Conservation (phyloP, 2,329 filamentous ascomycete genomes). For the Alternaria novae-zelandiae region DNA sequence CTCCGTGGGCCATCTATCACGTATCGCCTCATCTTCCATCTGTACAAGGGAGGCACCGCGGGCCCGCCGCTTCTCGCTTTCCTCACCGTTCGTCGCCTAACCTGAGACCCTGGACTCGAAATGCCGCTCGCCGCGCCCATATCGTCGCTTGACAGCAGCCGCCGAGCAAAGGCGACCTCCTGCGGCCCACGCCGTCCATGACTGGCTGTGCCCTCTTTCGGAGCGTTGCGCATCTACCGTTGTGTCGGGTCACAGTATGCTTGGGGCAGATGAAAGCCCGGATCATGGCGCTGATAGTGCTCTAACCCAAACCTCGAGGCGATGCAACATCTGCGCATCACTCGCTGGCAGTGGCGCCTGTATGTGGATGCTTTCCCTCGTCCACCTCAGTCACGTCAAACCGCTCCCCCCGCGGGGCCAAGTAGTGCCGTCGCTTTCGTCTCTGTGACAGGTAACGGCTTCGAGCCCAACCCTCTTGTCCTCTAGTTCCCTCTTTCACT, state of each 20-base stretch:
- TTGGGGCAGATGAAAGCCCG: constrained; percentile 32
- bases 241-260: constrained; percentile 37
- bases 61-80: constrained; percentile 19
- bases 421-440: constrained; percentile 23
- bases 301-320: constrained; percentile 31
- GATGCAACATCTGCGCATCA: constrained; percentile 37
- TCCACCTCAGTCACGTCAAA: constrained; percentile 14
- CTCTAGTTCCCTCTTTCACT: constrained; percentile 21
- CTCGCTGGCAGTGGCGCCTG: constrained; percentile 27
- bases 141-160: constrained; percentile 11
- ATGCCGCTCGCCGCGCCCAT: constrained; percentile 30
- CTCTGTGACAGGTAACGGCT: constrained; percentile 47
- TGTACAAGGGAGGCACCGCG: constrained; percentile 25
- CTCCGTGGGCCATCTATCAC: constrained; percentile 18
- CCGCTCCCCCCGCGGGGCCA: constrained; percentile 18
- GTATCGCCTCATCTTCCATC: constrained; percentile 17
- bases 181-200: constrained; percentile 15
- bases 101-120: constrained; percentile 12
- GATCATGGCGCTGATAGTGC: constrained; percentile 37
- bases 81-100: constrained; percentile 8
- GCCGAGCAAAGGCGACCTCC: constrained; percentile 19
- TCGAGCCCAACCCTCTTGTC: constrained; percentile 21
- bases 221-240: constrained; percentile 44
- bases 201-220: constrained; percentile 41
- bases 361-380: constrained; percentile 19